These are phyloP conservation scores for Sechiopsis laciniata DNA, from an alignment of 306 rosid genomes.

Conservation along the genomic window DNA sequence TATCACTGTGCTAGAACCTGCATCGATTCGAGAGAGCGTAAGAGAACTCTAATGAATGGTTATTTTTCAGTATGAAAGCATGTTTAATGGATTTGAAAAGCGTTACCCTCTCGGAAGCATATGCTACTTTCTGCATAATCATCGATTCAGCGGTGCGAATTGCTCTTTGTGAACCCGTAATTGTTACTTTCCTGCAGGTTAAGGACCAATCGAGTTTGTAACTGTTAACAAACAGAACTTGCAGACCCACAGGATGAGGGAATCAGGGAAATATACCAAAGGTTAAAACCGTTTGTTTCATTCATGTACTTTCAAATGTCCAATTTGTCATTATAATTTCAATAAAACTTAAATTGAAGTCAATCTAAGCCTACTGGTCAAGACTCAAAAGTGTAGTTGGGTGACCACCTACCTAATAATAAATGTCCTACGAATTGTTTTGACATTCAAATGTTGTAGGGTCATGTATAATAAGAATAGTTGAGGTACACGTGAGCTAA, in stretches of 20 bases:
- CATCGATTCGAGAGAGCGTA: constrained; percentile 11
- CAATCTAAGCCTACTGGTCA: too few relatives aligned
- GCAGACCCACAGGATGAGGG: neutral
- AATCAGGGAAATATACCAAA: too few relatives aligned
- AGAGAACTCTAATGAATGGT: constrained; percentile 34
- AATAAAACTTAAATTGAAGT: too few relatives aligned
- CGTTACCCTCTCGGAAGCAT: constrained; percentile 72
- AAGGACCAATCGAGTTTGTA: constrained; percentile 7
- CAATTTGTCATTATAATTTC: too few relatives aligned
- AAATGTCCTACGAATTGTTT: too few relatives aligned
- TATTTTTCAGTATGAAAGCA: constrained; percentile 26
- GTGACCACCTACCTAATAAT: too few relatives aligned
- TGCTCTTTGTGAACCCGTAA: constrained; percentile 93
- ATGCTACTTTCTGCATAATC: constrained; percentile 89
- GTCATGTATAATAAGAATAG: too few relatives aligned
- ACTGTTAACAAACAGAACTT: constrained; percentile 7
- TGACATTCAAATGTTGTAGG: too few relatives aligned
- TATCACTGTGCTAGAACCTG: constrained; percentile 24
- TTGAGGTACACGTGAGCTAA: too few relatives aligned
- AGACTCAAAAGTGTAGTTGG: too few relatives aligned
- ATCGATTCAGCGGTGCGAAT: constrained; percentile 74
- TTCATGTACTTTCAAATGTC: too few relatives aligned
- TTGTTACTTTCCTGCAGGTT: constrained; percentile 83
- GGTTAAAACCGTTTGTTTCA: too few relatives aligned
- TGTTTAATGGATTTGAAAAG: constrained; percentile 20